Evolutionary conservation across 2,329 filamentous ascomycete species (phyloP).

Genomic region (Scytalidium sp.): DNA sequence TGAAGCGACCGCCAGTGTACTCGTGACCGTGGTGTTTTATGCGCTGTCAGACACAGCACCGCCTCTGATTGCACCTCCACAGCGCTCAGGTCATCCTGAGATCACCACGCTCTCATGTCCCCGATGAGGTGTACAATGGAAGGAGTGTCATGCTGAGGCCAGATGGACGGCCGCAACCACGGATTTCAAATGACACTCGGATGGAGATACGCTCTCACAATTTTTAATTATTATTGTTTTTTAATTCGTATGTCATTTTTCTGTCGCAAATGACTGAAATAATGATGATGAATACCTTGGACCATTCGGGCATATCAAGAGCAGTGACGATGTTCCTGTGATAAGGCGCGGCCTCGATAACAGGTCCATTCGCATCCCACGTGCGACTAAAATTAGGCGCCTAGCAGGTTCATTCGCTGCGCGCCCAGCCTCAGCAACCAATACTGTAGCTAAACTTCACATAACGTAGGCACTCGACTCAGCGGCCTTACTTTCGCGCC

Average conservation of each 20-base stretch:
- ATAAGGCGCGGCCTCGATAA: background rate
- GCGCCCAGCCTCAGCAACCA: background rate
- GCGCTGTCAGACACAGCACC: background rate
- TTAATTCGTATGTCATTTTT: no score
- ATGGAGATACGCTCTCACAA: no score
- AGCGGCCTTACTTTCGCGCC: background rate
- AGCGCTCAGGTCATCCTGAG: background rate
- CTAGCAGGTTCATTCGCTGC: background rate
- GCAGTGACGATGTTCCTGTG: background rate
- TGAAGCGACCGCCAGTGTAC: background rate
- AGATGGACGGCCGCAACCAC: no score
- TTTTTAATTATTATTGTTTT: no score
- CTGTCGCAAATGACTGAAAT: no score
- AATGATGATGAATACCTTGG: no score
- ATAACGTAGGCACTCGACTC: background rate
- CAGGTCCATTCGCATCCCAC: background rate
- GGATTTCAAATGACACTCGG: no score
- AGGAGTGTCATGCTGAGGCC: background rate
- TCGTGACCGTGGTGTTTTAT: background rate
- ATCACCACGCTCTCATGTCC: background rate
- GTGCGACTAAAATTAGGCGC: background rate
- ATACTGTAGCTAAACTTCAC: background rate
- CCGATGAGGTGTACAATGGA: background rate
- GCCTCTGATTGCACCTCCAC: background rate
- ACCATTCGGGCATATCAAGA: background rate